These are phyloP conservation scores for Acanthochlamys bracteata DNA, from an alignment of 106 monocot genomes.

Conservation along the genomic window DNA sequence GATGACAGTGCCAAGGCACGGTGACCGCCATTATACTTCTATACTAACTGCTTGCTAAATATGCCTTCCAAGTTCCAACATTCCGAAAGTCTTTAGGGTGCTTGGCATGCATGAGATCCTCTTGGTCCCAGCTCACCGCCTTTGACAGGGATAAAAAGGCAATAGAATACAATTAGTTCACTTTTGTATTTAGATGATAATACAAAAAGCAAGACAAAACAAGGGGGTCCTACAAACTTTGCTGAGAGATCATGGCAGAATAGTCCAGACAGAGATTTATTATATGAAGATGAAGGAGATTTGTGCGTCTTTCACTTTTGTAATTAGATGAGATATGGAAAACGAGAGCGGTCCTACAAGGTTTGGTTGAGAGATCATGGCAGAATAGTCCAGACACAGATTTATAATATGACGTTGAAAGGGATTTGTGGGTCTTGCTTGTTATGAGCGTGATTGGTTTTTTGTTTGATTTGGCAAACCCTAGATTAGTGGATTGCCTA, in stretches of 20 bases:
- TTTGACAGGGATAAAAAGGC: neutral
- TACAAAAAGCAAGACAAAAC: neutral
- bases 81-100: neutral
- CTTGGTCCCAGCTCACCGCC: neutral
- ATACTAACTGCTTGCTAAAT: neutral
- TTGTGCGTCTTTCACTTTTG: neutral
- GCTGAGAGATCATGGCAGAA: too few relatives aligned
- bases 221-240: too few relatives aligned
- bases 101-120: neutral
- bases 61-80: neutral
- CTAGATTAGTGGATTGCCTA: too few relatives aligned
- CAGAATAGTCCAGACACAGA: too few relatives aligned
- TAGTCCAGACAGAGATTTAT: too few relatives aligned
- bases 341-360: too few relatives aligned
- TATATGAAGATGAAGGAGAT: too few relatives aligned
- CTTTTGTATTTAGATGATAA: neutral
- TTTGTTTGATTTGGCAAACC: too few relatives aligned
- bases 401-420: too few relatives aligned
- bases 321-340: neutral
- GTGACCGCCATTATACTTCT: constrained; percentile 9
- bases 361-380: too few relatives aligned
- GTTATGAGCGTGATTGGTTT: too few relatives aligned
- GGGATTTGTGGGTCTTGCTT: too few relatives aligned
- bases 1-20: constrained; percentile 14
- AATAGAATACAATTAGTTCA: neutral